These are phyloP conservation scores for Eragrostis nindensis DNA, from an alignment of 176 grass and related monocot species.

Conservation along the genomic window DNA sequence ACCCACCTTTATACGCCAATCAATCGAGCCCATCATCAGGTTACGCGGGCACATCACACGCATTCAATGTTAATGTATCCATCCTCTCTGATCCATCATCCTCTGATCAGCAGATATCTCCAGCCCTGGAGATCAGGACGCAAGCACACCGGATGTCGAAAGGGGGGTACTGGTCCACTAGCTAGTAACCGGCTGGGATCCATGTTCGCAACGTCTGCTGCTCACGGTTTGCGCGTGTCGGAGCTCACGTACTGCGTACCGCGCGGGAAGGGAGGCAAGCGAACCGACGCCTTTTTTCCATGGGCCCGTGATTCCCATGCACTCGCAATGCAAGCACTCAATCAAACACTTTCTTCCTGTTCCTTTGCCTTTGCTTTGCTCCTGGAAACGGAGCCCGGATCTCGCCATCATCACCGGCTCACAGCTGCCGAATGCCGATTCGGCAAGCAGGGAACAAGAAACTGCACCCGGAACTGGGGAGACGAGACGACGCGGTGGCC, in stretches of 20 bases:
- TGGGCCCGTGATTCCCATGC: constrained; percentile 21
- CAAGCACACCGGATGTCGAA: too few relatives aligned
- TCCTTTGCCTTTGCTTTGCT: not conserved
- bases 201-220: not conserved
- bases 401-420: not conserved
- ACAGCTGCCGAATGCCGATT: too few relatives aligned
- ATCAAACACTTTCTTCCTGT: not conserved
- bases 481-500: not conserved
- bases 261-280: constrained; percentile 16
- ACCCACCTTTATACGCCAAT: constrained; percentile 18
- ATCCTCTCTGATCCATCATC: too few relatives aligned
- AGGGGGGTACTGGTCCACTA: too few relatives aligned
- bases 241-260: constrained; percentile 10
- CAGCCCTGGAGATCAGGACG: not conserved
- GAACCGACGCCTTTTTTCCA: constrained; percentile 10
- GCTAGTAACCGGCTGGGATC: not conserved
- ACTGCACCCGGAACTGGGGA: not conserved
- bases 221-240: constrained; percentile 37
- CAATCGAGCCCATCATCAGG: constrained; percentile 16
- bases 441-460: not conserved
- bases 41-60: constrained; percentile 13
- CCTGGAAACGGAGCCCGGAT: not conserved
- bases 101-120: not conserved
- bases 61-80: not conserved
- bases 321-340: not conserved